Base-by-base conservation (phyloP, 768 basidiomycete species). In the Amanita jacksonii region DNA sequence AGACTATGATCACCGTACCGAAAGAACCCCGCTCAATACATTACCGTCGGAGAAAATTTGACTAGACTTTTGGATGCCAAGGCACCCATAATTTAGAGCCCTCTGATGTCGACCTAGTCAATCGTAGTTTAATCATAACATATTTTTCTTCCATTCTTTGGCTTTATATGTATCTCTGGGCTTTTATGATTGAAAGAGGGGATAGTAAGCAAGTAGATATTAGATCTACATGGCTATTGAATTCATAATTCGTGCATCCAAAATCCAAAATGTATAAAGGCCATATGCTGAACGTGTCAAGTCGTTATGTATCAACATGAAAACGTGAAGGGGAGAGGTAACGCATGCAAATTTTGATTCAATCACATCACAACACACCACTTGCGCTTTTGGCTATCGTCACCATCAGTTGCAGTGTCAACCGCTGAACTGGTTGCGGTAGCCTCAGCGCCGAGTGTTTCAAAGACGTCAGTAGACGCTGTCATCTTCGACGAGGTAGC, bases 1-100 rank as follows among this genome's bases (percentile, higher is more conserved):
- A 94, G 89, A 93, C 91, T 15, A 86, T 98, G 88, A 92, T 97
- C 54, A 85, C 87, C 37, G 79, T 89, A 67, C 92, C 93, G 36
- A 79, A 82, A 57, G 64, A 70, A 51, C 82, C 83, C 7, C 71
- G 79, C 51, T 65, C 64, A 39, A 72, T 88, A 47, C 65, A 69
- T 33, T 88, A 81, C 59, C 76, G 84, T 51, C 72, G 83, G 54
- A 74, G 85, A 53, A 67, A 70, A 15, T 70, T 73, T 45, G 72
- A 74, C 53, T 76, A 62, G 40, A 19, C 10, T 28, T 32, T 28
- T 31, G 23, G 15, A 18, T 36, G 20, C n/a, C 12, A n/a, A 23
- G 8, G 8, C n/a, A 1, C 30, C 12, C 19, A n/a, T 32, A 32
- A 20, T 36, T 36, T 8, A 2, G 34, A 18, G 34, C n/a, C n/a